Evolutionary conservation across 805 yeast genomes (phyloP), one percentile per base, ranked within the genome.

Genomic region (Millerozyma acaciae): DNA sequence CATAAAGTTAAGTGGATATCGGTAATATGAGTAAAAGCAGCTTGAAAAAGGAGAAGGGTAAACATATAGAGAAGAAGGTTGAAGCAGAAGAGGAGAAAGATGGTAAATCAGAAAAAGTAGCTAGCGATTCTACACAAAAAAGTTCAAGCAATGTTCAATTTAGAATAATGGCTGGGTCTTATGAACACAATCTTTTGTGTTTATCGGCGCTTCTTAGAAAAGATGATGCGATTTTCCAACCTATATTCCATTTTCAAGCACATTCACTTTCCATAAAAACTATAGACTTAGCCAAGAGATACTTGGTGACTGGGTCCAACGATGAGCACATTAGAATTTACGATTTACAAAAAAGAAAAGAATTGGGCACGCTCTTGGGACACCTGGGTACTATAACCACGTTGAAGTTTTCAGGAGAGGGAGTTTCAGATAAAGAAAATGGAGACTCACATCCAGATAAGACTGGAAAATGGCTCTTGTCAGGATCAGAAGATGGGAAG

Each of bases 311-410:
- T 3, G 98, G 97, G 4, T 80, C 95, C 4, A 90, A 90, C 54
- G 98, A 93, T 55, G 97, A 93, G 57, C 95, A 86, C 54, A 88
- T 93, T 38, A 78, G 95, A 47, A 84, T 93, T 12, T 93, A 93
- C 55, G 98, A 93, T 62, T 66, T 93, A 41, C 96, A 88, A 51
- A 87, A 85, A 53, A 76, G 98, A 51, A 87, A 87, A 49, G 98
- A 93, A 57, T 68, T 93, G 38, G 98, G 98, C 8, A 86, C 94
- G 2, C 62, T 93, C 35, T 64, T 90, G 50, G 84, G 86, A 31
- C 98, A 93, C 51, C 79, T 80, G 44, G 98, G 98, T 2, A 80
- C 95, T 4, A 77, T 93, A 32, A 84, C 96, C 0, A 68, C 80
- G 14, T 63, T 93, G 39, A 73, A 70, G 39, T 93, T 93, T 55